Conservation (phyloP, 2,329 filamentous ascomycete genomes). For the Monilinia aucupariae region DNA sequence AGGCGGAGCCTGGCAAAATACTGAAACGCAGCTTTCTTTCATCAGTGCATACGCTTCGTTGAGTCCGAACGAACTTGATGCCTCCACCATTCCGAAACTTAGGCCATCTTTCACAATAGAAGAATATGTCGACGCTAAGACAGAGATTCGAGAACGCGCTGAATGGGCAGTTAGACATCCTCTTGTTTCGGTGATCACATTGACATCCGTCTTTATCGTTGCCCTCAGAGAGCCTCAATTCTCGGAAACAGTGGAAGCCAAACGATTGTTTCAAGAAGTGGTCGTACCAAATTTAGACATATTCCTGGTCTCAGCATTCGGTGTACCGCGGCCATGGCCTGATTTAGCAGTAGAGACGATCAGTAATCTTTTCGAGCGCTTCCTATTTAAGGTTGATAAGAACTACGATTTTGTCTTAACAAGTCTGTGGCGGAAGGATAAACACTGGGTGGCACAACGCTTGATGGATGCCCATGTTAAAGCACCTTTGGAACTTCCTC, state of each 20-base stretch:
- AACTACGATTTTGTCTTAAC: slow-evolving; percentile 86
- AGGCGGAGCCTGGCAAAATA: slow-evolving; percentile 82
- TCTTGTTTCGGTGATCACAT: slow-evolving; percentile 79
- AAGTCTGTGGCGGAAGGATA: slow-evolving; percentile 86
- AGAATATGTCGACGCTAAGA: slow-evolving; percentile 56
- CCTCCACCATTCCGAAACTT: slow-evolving; percentile 76
- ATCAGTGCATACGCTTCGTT: slow-evolving; percentile 80
- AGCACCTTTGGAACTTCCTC: slow-evolving; percentile 60
- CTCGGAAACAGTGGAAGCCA: slow-evolving; percentile 58
- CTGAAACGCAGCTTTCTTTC: slow-evolving; percentile 89
- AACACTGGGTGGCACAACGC: slow-evolving; percentile 74
- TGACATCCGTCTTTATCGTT: slow-evolving; percentile 62
- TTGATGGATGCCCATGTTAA: slow-evolving; percentile 71
- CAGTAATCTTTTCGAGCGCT: slow-evolving; percentile 74
- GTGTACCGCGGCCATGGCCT: slow-evolving; percentile 72
- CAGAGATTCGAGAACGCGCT: slow-evolving; percentile 54
- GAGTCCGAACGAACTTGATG: slow-evolving; percentile 70
- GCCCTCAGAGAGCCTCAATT: slow-evolving; percentile 56
- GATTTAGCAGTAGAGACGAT: slow-evolving; percentile 68
- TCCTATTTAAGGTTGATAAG: slow-evolving; percentile 70
- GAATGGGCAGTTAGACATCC: slow-evolving; percentile 73
- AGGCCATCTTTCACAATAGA: slow-evolving; percentile 67
- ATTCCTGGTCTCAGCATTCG: slow-evolving; percentile 72
- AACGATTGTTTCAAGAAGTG: slow-evolving; percentile 60
- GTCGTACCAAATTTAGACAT: slow-evolving; percentile 70